Evolutionary conservation across 768 basidiomycete genomes (phyloP).

Genomic region (Infundibulicybe gibba): DNA sequence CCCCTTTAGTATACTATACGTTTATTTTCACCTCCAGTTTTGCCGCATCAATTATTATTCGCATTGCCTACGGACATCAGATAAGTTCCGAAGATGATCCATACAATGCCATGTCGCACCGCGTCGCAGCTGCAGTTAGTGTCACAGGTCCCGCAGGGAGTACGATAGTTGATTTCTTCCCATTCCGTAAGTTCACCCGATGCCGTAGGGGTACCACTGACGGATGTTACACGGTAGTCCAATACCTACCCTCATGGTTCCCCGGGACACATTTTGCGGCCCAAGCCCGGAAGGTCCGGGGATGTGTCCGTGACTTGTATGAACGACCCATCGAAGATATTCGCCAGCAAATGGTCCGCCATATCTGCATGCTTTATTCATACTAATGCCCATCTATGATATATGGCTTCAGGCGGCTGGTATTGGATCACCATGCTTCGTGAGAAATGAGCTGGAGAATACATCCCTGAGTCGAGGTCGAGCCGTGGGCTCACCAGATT

Average conservation of each 20-base stretch:
- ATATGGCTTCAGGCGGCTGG: too few relatives aligned
- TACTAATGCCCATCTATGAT: too few relatives aligned
- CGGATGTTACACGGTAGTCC: too few relatives aligned
- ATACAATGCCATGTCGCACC: too few relatives aligned
- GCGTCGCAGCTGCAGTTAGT: too few relatives aligned
- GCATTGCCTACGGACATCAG: too few relatives aligned
- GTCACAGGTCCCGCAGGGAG: too few relatives aligned
- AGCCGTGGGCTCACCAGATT: not conserved
- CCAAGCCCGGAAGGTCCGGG: constrained; percentile 5
- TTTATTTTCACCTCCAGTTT: constrained; percentile 7
- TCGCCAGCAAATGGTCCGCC: constrained; percentile 11
- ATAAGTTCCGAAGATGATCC: too few relatives aligned
- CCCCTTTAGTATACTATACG: not conserved
- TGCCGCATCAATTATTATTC: not conserved
- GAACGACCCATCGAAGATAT: constrained; percentile 10
- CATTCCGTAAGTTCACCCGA: not conserved
- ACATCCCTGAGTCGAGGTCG: constrained; percentile 6
- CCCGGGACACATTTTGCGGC: constrained; percentile 14
- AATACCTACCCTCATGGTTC: constrained; percentile 16
- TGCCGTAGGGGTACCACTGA: too few relatives aligned
- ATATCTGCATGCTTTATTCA: too few relatives aligned
- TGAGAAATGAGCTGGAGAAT: constrained; percentile 9
- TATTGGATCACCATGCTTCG: too few relatives aligned
- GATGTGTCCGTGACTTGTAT: constrained; percentile 6
- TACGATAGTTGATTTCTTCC: not conserved